Percentiles rank a stretch among this genome's conserved stretches.
Conservation (phyloP, 2,329 filamentous ascomycete genomes). For the Penicillium fuscoglaucum region DNA sequence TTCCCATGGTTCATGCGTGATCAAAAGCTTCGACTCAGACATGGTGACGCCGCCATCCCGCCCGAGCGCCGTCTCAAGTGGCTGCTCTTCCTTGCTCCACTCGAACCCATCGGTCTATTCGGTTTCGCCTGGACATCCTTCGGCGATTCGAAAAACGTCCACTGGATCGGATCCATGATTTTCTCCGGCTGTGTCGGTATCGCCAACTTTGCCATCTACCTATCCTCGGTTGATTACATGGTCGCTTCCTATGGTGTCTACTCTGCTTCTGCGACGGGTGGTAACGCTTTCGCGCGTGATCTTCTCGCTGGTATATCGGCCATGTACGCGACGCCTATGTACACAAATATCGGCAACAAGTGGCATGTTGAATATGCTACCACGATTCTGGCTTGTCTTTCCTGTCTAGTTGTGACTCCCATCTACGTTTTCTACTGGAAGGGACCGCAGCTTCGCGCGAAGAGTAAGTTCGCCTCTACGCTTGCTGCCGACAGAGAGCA, state of each 20-base stretch:
- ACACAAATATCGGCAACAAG: constrained; percentile 55
- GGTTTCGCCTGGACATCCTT: constrained; percentile 68
- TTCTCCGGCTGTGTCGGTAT: constrained; percentile 67
- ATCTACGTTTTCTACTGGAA: constrained; percentile 66
- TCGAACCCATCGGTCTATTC: constrained; percentile 65
- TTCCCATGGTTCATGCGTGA: constrained; percentile 52
- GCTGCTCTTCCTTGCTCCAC: constrained; percentile 62
- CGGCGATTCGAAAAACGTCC: constrained; percentile 58
- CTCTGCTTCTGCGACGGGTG: constrained; percentile 70
- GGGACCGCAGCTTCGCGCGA: constrained; percentile 56
- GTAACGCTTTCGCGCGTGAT: constrained; percentile 72
- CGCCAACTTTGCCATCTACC: constrained; percentile 71
- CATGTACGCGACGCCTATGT: constrained; percentile 65
- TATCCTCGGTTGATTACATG: constrained; percentile 75
- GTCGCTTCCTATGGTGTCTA: constrained; percentile 71
- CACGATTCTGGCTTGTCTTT: constrained; percentile 61
- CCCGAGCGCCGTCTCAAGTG: constrained; percentile 66
- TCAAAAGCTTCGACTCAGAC: constrained; percentile 40
- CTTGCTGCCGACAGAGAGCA: constrained; percentile 40
- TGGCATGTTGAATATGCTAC: constrained; percentile 57
- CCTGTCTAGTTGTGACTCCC: constrained; percentile 58
- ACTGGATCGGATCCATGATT: constrained; percentile 68
- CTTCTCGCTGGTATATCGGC: constrained; percentile 71
- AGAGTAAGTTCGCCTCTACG: constrained; percentile 62
- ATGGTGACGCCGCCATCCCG: constrained; percentile 54